phyloP scores from a whole-genome alignment of 106 monocot genomes.

The Gastrodia elata region DNA sequence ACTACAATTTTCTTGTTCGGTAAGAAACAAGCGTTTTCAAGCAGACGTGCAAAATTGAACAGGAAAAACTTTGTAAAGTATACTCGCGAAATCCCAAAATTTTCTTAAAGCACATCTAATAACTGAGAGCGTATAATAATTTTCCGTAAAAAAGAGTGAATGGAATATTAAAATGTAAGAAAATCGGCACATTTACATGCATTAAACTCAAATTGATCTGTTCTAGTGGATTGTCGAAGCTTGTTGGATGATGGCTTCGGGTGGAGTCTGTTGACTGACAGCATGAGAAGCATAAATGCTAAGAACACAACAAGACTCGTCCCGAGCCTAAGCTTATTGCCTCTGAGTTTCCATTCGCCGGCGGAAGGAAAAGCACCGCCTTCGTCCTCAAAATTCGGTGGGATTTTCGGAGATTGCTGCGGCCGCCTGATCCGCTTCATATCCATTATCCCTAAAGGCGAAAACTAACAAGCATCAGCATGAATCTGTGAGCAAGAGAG shows the following conservation, averaged over 20 bases:
- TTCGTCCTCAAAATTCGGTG: background rate
- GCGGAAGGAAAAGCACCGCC: background rate
- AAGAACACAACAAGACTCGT: background rate
- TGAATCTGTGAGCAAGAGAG: background rate
- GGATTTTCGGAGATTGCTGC: background rate
- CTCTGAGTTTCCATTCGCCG: background rate
- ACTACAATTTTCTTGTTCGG: no score
- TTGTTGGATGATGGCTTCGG: background rate
- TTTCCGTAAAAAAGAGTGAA: background rate
- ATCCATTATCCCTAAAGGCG: constrained; percentile 9
- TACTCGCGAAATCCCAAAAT: background rate
- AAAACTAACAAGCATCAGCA: background rate
- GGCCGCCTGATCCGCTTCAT: constrained; percentile 28
- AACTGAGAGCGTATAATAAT: background rate
- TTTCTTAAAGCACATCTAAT: background rate
- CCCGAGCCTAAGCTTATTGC: background rate
- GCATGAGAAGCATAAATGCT: background rate
- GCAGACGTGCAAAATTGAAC: no score
- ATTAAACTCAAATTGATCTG: background rate
- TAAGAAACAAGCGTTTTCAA: no score
- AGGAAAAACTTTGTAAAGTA: no score
- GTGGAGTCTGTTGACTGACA: background rate
- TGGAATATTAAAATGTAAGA: background rate
- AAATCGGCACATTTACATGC: background rate
- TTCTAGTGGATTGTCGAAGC: constrained; percentile 1